A percentile compares a stretch with the other conserved stretches of the same genome.
Conservation (phyloP, 768 basidiomycete species). For the Boletus bicolor region DNA sequence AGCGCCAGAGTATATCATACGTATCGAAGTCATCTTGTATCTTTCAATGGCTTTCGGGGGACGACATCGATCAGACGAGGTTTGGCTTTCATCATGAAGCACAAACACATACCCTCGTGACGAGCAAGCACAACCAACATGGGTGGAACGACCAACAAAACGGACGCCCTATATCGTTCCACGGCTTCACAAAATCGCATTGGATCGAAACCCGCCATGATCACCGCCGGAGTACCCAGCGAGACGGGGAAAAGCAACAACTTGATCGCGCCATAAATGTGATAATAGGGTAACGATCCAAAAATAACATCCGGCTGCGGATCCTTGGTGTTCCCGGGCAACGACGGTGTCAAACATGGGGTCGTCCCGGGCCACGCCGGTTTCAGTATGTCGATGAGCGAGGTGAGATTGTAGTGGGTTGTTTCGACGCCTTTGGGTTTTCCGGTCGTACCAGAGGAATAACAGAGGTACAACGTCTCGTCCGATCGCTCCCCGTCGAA, state of each 20-base stretch:
- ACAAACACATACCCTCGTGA: conserved; percentile 52
- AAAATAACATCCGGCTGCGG: conserved; percentile 46
- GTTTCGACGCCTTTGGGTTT: conserved; percentile 74
- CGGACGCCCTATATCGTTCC: conserved; percentile 59
- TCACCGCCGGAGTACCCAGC: conserved; percentile 47
- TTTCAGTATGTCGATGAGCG: conserved; percentile 51
- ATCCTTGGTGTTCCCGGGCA: background rate
- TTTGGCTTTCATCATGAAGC: background rate
- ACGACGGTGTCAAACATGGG: conserved; percentile 23
- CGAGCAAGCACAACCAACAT: conserved; percentile 74
- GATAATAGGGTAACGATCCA: conserved; percentile 61
- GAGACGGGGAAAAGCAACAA: conserved; percentile 58
- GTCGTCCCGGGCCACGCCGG: conserved; percentile 41
- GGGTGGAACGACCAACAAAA: conserved; percentile 70
- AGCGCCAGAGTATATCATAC: conserved; percentile 65
- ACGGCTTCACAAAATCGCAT: conserved; percentile 61
- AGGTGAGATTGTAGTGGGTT: conserved; percentile 65
- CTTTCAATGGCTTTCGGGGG: conserved; percentile 50
- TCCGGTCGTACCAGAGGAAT: conserved; percentile 69
- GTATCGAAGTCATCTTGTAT: conserved; percentile 62
- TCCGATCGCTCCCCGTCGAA: conserved; percentile 50
- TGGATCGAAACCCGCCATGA: conserved; percentile 73
- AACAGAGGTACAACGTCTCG: conserved; percentile 66
- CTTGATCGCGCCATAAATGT: conserved; percentile 57
- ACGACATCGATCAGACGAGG: background rate